Conservation (phyloP, 2,329 filamentous ascomycete species). For the Tolypocladium album region DNA sequence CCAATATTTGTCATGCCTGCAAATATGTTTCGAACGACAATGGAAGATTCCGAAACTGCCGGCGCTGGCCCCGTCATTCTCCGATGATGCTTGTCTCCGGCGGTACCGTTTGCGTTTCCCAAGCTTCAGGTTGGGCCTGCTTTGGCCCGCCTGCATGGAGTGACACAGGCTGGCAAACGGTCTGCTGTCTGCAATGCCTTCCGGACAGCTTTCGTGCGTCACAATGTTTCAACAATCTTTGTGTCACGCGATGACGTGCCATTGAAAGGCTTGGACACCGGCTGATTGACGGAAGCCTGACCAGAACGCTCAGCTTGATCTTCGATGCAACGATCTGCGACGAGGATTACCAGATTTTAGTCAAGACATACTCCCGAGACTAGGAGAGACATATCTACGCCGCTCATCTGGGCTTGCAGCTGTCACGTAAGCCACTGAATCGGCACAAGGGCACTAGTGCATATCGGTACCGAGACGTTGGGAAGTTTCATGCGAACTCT, state of each 20-base stretch:
- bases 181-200: background rate
- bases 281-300: background rate
- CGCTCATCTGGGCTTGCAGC: background rate
- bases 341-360: background rate
- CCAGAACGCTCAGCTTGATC: background rate
- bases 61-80: background rate
- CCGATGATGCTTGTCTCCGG: background rate
- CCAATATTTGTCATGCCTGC: background rate
- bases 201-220: background rate
- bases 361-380: background rate
- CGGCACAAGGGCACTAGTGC: background rate
- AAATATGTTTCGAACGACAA: background rate
- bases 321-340: background rate
- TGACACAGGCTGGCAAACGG: background rate
- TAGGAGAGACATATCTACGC: background rate
- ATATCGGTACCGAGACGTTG: background rate
- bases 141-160: background rate
- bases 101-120: background rate
- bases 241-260: background rate
- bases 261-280: background rate
- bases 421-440: background rate
- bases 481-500: background rate
- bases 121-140: background rate
- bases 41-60: background rate
- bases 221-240: background rate